phyloP scores from a whole-genome alignment of 23 red algal genomes.

The Gracilaria domingensis region DNA sequence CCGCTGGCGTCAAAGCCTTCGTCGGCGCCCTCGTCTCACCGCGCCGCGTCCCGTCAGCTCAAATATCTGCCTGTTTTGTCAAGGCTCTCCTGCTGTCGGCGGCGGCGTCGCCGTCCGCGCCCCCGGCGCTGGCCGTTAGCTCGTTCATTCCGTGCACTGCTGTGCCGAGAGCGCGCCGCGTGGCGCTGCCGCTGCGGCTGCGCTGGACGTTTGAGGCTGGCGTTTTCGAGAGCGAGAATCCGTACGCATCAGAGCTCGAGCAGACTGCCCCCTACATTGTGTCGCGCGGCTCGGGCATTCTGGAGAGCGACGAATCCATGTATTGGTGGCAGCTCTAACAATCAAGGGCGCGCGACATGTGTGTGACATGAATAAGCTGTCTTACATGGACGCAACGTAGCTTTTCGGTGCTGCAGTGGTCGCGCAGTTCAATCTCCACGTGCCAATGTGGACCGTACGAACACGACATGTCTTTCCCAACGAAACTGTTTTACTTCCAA shows the following conservation, averaged over 20 bases:
- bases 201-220: slow-evolving; percentile 77
- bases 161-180: neutral
- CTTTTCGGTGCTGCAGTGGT: too few species aligned
- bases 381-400: too few species aligned
- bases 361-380: too few species aligned
- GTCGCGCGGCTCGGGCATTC: slow-evolving; percentile 84
- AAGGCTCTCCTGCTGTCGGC: neutral
- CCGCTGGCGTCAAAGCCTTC: neutral
- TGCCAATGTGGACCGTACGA: too few species aligned
- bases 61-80: neutral
- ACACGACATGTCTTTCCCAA: neutral
- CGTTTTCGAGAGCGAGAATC: slow-evolving; percentile 73
- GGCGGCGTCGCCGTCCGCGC: too few species aligned
- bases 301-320: slow-evolving; percentile 93
- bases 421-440: too few species aligned
- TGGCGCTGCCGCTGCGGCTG: neutral
- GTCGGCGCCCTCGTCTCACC: too few species aligned
- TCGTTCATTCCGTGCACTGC: neutral
- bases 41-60: neutral
- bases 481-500: neutral
- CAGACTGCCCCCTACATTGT: slow-evolving; percentile 79
- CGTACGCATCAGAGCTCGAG: slow-evolving; percentile 81
- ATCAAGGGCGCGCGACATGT: too few species aligned
- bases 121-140: neutral
- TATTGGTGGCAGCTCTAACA: too few species aligned